Conservation (phyloP, 1,284 basidiomycete genomes). For the Xerocomus minutiporus region DNA sequence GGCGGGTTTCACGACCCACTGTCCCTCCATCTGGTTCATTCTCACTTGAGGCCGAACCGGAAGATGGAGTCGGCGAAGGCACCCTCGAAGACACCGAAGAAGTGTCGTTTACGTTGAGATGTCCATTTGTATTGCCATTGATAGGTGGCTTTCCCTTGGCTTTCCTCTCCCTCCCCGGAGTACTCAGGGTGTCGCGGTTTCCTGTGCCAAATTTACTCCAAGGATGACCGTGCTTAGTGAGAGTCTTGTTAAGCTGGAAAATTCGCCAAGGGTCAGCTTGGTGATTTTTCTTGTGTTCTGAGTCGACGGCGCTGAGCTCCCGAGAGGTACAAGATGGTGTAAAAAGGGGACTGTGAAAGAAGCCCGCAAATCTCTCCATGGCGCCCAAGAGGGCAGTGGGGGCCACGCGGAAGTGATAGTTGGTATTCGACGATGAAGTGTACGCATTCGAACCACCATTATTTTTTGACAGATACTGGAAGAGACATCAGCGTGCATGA, state of each 20-base stretch:
- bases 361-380: slow-evolving; percentile 87
- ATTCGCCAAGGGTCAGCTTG: slow-evolving; percentile 96
- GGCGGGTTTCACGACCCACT: slow-evolving; percentile 83
- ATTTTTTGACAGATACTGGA: slow-evolving; percentile 82
- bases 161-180: slow-evolving; percentile 56
- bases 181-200: slow-evolving; percentile 79
- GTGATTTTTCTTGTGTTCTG: slow-evolving; percentile 97
- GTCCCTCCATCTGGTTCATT: slow-evolving; percentile 67
- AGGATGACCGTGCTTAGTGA: slow-evolving; percentile 76
- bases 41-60: slow-evolving; percentile 50
- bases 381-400: slow-evolving; percentile 82
- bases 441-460: slow-evolving; percentile 93
- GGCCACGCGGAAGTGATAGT: slow-evolving; percentile 92
- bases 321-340: slow-evolving; percentile 86
- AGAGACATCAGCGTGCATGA: background rate
- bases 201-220: slow-evolving; percentile 97
- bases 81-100: slow-evolving; percentile 53
- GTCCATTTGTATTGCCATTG: slow-evolving; percentile 8
- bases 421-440: slow-evolving; percentile 91
- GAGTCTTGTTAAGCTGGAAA: slow-evolving; percentile 92
- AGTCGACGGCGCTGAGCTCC: slow-evolving; percentile 96
- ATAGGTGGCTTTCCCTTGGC: slow-evolving; percentile 40
- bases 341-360: slow-evolving; percentile 94
- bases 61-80: slow-evolving; percentile 61
- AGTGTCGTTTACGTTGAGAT: slow-evolving; percentile 19